These are phyloP conservation scores for Nigrospora oryzae DNA, from an alignment of 2,329 filamentous ascomycete genomes.

Conservation along the genomic window DNA sequence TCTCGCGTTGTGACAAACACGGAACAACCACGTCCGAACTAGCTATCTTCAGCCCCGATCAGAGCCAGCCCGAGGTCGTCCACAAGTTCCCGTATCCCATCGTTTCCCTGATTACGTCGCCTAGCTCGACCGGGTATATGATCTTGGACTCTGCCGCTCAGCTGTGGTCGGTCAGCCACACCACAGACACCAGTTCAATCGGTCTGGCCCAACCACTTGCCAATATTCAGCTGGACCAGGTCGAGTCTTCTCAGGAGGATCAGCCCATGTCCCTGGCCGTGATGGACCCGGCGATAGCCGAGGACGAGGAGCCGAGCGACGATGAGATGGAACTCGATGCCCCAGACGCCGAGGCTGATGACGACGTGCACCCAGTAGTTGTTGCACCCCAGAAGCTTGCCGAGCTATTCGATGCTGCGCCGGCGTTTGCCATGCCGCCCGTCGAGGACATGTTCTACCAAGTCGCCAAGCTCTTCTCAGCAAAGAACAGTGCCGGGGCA, in stretches of 20 bases:
- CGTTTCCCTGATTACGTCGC: constrained; percentile 57
- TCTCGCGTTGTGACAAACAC: constrained; percentile 22
- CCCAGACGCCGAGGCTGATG: constrained; percentile 36
- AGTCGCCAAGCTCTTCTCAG: constrained; percentile 56
- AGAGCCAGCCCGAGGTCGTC: constrained; percentile 49
- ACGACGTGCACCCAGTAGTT: constrained; percentile 47
- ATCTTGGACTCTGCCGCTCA: constrained; percentile 69
- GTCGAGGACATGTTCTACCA: constrained; percentile 71
- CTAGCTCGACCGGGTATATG: constrained; percentile 62
- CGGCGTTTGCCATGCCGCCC: constrained; percentile 60
- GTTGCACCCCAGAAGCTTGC: constrained; percentile 61
- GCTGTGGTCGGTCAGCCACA: constrained; percentile 55
- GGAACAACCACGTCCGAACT: constrained; percentile 42
- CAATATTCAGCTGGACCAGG: constrained; percentile 39
- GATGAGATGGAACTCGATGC: constrained; percentile 38
- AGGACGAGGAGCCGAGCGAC: constrained; percentile 29
- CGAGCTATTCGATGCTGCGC: constrained; percentile 61
- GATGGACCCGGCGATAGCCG: constrained; percentile 4
- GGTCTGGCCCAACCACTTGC: constrained; percentile 46
- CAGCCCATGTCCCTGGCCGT: constrained; percentile 15
- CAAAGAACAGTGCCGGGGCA: constrained; percentile 35
- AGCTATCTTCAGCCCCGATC: constrained; percentile 57
- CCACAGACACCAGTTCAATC: constrained; percentile 43
- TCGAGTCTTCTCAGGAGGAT: constrained; percentile 17
- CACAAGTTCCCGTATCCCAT: constrained; percentile 49